A percentile compares a stretch with the other conserved stretches of the same genome.
These are phyloP conservation scores for Quercus parvula DNA, from an alignment of 306 rosid genomes.

Conservation along the genomic window DNA sequence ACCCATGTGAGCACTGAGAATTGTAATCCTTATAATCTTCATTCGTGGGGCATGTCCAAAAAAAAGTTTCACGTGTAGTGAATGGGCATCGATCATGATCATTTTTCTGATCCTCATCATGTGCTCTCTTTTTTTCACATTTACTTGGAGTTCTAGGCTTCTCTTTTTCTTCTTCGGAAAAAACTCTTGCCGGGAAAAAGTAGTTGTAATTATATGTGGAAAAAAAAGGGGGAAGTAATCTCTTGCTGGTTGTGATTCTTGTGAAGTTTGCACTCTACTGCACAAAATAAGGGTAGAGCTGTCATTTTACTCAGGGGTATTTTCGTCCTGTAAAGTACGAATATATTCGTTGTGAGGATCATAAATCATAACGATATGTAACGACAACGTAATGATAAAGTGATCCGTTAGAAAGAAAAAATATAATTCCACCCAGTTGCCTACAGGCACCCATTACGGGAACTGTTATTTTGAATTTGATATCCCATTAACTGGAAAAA, in stretches of 20 bases:
- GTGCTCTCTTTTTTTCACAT: neutral
- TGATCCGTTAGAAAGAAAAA: conserved; percentile 25
- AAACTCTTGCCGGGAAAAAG: neutral
- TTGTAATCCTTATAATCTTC: conserved; percentile 13
- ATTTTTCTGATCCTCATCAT: conserved; percentile 25
- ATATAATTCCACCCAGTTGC: conserved; percentile 12
- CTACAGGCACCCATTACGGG: conserved; percentile 21
- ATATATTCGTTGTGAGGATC: conserved; percentile 7
- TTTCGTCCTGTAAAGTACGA: conserved; percentile 13
- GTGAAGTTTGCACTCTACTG: neutral
- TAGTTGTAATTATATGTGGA: neutral
- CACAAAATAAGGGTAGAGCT: neutral
- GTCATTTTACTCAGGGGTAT: conserved; percentile 12
- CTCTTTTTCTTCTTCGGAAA: conserved; percentile 5
- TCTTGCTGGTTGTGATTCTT: neutral
- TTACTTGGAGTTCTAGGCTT: conserved; percentile 16
- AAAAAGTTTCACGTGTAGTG: conserved; percentile 45
- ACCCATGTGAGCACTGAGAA: conserved; percentile 23
- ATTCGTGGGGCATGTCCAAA: conserved; percentile 58
- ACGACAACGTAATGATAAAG: conserved; percentile 19
- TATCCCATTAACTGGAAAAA: no score
- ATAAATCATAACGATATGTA: conserved; percentile 24
- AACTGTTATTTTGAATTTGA: conserved; percentile 17
- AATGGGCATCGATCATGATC: conserved; percentile 22
- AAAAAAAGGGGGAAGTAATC: neutral